Percentiles rank a stretch among this genome's conserved stretches.
Evolutionary conservation across 2,329 filamentous ascomycete genomes (phyloP).

Genomic region (Cercospora citrullina): DNA sequence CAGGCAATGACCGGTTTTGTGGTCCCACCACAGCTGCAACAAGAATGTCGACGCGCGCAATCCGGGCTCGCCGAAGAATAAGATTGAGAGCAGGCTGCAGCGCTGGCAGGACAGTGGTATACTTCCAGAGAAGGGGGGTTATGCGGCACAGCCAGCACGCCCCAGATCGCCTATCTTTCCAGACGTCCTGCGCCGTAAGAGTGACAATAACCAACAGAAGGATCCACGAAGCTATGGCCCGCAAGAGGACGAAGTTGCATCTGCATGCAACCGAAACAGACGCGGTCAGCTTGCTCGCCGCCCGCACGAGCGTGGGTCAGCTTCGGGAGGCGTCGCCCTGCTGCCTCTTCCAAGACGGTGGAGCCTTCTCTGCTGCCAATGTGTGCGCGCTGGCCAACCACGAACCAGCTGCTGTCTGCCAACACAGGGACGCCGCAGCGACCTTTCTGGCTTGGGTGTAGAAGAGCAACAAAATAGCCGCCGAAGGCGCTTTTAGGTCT

Average conservation of each 20-base stretch:
- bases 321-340: constrained; percentile 16
- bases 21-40: constrained; percentile 13
- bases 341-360: not conserved
- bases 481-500: not conserved
- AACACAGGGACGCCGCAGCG: not conserved
- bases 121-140: not conserved
- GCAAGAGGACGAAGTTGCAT: constrained; percentile 8
- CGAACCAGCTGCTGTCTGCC: not conserved
- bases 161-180: not conserved
- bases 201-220: constrained; percentile 7
- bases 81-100: not conserved
- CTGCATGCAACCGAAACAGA: constrained; percentile 12
- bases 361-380: not conserved
- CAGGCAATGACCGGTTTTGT: not conserved
- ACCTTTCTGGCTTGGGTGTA: not conserved
- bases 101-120: constrained; percentile 3
- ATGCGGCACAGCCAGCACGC: constrained; percentile 5
- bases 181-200: constrained; percentile 8
- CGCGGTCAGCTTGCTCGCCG: constrained; percentile 4
- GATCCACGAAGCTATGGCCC: constrained; percentile 19
- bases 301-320: constrained; percentile 6
- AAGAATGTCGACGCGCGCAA: not conserved
- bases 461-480: constrained; percentile 10
- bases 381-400: constrained; percentile 4
- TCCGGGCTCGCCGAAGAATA: constrained; percentile 9